These are phyloP conservation scores for Penicillium chermesinum DNA, from an alignment of 495 filamentous ascomycete genomes.

Conservation along the genomic window DNA sequence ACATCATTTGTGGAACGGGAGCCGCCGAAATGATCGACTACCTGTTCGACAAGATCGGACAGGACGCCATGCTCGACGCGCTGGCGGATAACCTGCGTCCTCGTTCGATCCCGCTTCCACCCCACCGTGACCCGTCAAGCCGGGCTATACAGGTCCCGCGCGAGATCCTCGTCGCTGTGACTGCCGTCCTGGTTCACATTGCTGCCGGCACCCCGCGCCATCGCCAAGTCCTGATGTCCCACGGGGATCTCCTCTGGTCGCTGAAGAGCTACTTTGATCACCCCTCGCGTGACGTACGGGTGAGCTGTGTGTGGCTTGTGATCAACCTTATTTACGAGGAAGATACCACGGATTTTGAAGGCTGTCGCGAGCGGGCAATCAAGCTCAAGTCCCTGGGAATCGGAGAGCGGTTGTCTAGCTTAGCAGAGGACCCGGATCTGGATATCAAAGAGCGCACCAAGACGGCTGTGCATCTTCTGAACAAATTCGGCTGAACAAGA, in stretches of 20 bases:
- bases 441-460: slow-evolving; percentile 82
- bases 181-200: slow-evolving; percentile 77
- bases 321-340: slow-evolving; percentile 81
- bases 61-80: slow-evolving; percentile 69
- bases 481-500: slow-evolving; percentile 1
- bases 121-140: slow-evolving; percentile 30
- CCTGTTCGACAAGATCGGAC: slow-evolving; percentile 69
- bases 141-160: slow-evolving; percentile 46
- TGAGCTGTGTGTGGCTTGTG: slow-evolving; percentile 71
- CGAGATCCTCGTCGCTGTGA: slow-evolving; percentile 69
- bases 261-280: slow-evolving; percentile 60
- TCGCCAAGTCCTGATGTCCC: slow-evolving; percentile 66
- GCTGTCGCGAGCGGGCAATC: slow-evolving; percentile 56
- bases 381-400: slow-evolving; percentile 71
- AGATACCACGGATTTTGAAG: slow-evolving; percentile 55
- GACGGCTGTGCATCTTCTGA: slow-evolving; percentile 66
- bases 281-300: slow-evolving; percentile 62
- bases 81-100: slow-evolving; percentile 66
- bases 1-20: slow-evolving; percentile 70
- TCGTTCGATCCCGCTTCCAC: slow-evolving; percentile 40
- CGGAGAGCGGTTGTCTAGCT: slow-evolving; percentile 53
- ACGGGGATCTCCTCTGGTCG: slow-evolving; percentile 49
- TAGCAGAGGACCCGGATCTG: slow-evolving; percentile 70
- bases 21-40: slow-evolving; percentile 76
- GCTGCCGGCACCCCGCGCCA: slow-evolving; percentile 73